phyloP scores from a whole-genome alignment of 1,139 yeast genomes.

The Suhomyces atakaporum region DNA sequence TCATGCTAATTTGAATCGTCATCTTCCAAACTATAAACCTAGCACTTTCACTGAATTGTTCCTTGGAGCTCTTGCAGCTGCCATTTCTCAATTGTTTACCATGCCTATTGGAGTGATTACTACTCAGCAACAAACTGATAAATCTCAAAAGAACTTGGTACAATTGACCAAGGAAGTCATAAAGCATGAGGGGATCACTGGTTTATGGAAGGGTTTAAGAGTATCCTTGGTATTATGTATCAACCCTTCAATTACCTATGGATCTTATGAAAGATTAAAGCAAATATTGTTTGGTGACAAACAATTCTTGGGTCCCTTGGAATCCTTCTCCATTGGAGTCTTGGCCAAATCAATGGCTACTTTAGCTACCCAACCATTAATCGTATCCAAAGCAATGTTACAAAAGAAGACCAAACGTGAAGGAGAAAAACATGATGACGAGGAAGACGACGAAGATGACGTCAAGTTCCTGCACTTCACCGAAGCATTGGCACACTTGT shows the following conservation, averaged over 20 bases:
- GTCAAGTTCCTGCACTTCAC: slow-evolving; percentile 51
- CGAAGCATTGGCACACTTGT: slow-evolving; percentile 52
- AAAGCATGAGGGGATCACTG: slow-evolving; percentile 67
- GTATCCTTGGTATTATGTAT: slow-evolving; percentile 78
- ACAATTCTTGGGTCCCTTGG: slow-evolving; percentile 57
- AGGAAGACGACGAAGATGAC: slow-evolving; percentile 34
- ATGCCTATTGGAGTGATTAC: slow-evolving; percentile 83
- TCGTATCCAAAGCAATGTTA: slow-evolving; percentile 79
- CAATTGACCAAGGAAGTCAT: slow-evolving; percentile 57
- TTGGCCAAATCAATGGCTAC: slow-evolving; percentile 82
- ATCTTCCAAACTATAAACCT: slow-evolving; percentile 41
- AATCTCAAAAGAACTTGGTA: slow-evolving; percentile 42
- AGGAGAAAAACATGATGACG: slow-evolving; percentile 19
- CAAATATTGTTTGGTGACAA: slow-evolving; percentile 51
- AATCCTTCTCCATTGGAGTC: slow-evolving; percentile 75
- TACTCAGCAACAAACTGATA: slow-evolving; percentile 77
- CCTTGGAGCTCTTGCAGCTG: slow-evolving; percentile 86
- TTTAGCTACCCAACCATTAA: slow-evolving; percentile 77
- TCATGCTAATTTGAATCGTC: slow-evolving; percentile 49
- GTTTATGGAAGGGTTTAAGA: slow-evolving; percentile 84
- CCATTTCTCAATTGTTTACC: slow-evolving; percentile 79
- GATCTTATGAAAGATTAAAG: slow-evolving; percentile 73
- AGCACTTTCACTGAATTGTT: slow-evolving; percentile 69
- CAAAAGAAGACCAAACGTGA: slow-evolving; percentile 51
- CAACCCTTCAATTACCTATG: slow-evolving; percentile 88